phyloP scores from a whole-genome alignment of 331 rosid species.

The Erythrophleum ivorense region DNA sequence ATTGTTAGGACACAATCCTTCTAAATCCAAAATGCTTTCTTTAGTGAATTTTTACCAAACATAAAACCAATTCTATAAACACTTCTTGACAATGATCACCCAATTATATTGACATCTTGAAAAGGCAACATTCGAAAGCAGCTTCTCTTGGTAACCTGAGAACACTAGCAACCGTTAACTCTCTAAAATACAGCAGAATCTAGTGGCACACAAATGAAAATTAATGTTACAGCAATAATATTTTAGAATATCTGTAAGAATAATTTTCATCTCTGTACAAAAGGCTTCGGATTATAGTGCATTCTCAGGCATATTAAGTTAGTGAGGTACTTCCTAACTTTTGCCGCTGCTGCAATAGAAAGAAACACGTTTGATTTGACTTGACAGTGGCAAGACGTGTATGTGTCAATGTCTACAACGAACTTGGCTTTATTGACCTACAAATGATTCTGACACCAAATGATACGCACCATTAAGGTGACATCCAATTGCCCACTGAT shows the following conservation, averaged over 20 bases:
- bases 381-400: background rate
- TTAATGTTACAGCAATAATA: background rate
- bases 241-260: too few relatives aligned
- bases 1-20: background rate
- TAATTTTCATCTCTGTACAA: too few relatives aligned
- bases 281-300: background rate
- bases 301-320: background rate
- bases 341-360: background rate
- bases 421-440: background rate
- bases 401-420: background rate
- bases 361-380: background rate
- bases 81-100: too few relatives aligned
- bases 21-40: background rate
- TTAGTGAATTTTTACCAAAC: background rate
- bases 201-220: background rate
- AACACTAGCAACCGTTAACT: background rate
- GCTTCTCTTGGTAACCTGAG: background rate
- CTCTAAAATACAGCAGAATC: background rate
- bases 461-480: background rate
- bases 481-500: background rate
- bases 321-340: background rate
- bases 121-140: background rate
- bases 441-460: background rate
- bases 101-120: background rate
- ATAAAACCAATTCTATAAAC: background rate